Base-by-base conservation (phyloP, 306 rosid species). In the Abrus precatorius region DNA sequence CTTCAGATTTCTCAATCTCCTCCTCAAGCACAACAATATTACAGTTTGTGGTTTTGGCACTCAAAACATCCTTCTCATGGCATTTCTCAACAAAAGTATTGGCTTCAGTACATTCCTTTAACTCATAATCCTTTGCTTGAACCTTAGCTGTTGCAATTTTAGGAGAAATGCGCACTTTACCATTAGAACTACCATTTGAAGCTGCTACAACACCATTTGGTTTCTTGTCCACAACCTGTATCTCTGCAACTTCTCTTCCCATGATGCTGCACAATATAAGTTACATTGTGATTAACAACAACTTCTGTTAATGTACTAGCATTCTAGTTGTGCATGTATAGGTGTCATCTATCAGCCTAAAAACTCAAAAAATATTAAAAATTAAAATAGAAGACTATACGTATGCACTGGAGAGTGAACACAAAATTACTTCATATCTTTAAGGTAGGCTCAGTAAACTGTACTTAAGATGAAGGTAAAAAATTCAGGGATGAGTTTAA, bases 201-300 rank as follows among this genome's bases (percentile, higher is more conserved):
- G 74, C 77, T 40, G 49, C 80, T 41, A 62, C 28, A 14, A 76
- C 77, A 56, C 80, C 87, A 79, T 87, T 91, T 72, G 84, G 86
- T 81, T 85, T 83, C 86, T 74, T 87, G 72, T 90, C 91, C 47
- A 77, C 85, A 83, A 72, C 75, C 32, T 62, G 80, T 9, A 82
- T 82, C 75, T 89, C 92, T 29, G 90, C 79, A 75, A 92, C 84
- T 86, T 93, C 93, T 74, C 96, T 96, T 65, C 98, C 99, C 99
- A 96, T 96, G 83, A 80, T 30, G 69, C 99, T 93, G 92, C 88
- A 90, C 10, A 65, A 55, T 63, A 29, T 41, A 82, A 43, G 53
- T 80, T 57, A 62, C 47, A 57, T 50, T 62, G 29, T 64, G 63
- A 79, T 86, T 72, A 62, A 49, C 75, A 63, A 29, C 2, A 68